A percentile compares a stretch with the other conserved stretches of the same genome.
These are phyloP conservation scores for Ceratobasidium sp. DNA, from an alignment of 1,284 basidiomycete species.

Conservation along the genomic window DNA sequence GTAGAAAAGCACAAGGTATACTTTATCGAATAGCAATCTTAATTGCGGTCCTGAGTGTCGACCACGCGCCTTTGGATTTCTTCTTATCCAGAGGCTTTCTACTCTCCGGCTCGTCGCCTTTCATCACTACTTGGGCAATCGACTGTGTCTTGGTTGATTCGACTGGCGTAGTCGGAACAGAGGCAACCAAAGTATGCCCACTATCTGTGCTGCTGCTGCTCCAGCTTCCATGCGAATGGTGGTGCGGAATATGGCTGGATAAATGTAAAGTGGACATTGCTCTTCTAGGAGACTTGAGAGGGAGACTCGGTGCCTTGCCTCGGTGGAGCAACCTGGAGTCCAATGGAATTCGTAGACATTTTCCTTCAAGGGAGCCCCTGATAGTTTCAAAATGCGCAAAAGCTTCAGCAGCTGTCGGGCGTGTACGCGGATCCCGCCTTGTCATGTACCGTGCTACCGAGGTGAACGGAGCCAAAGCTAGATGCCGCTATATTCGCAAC, in stretches of 20 bases:
- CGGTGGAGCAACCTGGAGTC: conserved; percentile 13
- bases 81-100: neutral
- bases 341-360: conserved; percentile 20
- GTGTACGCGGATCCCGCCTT: conserved; percentile 23
- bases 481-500: neutral
- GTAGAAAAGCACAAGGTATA: neutral
- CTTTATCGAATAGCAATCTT: conserved; percentile 13
- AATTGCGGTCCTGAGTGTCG: neutral
- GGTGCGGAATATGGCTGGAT: neutral
- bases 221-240: conserved; percentile 5
- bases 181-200: conserved; percentile 7
- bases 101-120: neutral
- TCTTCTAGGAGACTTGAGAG: conserved; percentile 1
- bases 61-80: conserved; percentile 20
- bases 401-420: conserved; percentile 25
- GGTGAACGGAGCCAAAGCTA: conserved; percentile 20
- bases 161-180: neutral
- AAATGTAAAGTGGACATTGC: conserved; percentile 28
- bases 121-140: neutral
- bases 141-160: neutral
- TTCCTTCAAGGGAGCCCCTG: conserved; percentile 22
- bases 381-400: conserved; percentile 34
- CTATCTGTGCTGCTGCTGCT: conserved; percentile 25
- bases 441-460: conserved; percentile 32
- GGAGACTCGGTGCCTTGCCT: neutral